These are phyloP conservation scores for Flammula alnicola DNA, from an alignment of 1,284 basidiomycete species.

Conservation along the genomic window DNA sequence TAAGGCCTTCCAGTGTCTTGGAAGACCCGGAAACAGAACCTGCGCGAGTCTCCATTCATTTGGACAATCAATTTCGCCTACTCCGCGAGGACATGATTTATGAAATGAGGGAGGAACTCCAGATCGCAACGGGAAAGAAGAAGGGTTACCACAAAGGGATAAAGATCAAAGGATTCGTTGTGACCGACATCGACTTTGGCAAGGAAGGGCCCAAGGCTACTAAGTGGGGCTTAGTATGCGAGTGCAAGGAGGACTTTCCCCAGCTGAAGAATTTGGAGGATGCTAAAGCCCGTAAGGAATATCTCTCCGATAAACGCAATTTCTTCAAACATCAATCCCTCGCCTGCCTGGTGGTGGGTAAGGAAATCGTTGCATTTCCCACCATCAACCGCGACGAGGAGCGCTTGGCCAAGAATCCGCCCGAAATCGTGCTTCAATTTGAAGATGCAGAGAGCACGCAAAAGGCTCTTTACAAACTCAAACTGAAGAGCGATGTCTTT, in stretches of 20 bases:
- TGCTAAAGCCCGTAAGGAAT: constrained; percentile 36
- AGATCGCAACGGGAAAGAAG: constrained; percentile 47
- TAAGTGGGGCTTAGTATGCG: constrained; percentile 53
- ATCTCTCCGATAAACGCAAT: constrained; percentile 45
- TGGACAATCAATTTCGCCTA: constrained; percentile 69
- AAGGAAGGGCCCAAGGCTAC: constrained; percentile 34
- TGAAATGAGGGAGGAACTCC: constrained; percentile 64
- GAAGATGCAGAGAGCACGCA: constrained; percentile 44
- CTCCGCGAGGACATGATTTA: constrained; percentile 68
- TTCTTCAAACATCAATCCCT: constrained; percentile 56
- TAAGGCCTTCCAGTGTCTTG: constrained; percentile 46
- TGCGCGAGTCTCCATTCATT: constrained; percentile 46
- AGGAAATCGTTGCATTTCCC: constrained; percentile 53
- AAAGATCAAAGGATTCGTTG: constrained; percentile 43
- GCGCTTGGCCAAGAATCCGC: constrained; percentile 49
- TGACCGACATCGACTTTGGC: constrained; percentile 43
- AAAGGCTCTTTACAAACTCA: constrained; percentile 46
- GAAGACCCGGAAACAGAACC: constrained; percentile 45
- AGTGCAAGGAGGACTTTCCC: constrained; percentile 46
- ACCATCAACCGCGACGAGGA: constrained; percentile 58
- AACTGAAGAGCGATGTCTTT: constrained; percentile 39
- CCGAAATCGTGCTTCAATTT: constrained; percentile 56
- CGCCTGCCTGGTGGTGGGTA: constrained; percentile 53
- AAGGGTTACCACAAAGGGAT: constrained; percentile 49
- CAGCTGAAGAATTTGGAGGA: constrained; percentile 40